Conservation (phyloP, 805 yeast genomes). For the Candida manassasensis region DNA sequence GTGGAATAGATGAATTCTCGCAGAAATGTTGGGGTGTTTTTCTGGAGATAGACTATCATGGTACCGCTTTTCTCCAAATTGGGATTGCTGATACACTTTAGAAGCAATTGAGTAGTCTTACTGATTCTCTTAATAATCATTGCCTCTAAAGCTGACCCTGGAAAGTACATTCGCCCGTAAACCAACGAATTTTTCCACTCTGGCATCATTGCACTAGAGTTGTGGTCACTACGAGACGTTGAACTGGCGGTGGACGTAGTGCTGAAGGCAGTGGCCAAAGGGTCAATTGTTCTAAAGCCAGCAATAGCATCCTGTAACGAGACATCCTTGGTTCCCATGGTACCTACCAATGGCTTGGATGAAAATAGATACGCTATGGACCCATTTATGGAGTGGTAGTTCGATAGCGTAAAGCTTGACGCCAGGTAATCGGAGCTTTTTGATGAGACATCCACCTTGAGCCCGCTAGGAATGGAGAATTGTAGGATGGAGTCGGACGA, state of each 20-base stretch:
- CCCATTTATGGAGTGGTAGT: constrained; percentile 64
- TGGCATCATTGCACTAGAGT: too few species aligned
- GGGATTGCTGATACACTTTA: constrained; percentile 73
- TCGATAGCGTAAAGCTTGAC: constrained; percentile 66
- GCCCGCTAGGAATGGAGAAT: constrained; percentile 67
- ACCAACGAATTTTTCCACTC: constrained; percentile 40
- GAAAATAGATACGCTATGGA: constrained; percentile 79
- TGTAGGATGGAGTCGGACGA: constrained; percentile 67
- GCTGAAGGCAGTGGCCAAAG: constrained; percentile 16
- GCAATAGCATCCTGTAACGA: constrained; percentile 64
- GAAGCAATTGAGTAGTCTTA: constrained; percentile 54
- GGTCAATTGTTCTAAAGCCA: constrained; percentile 60
- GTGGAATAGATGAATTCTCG: constrained; percentile 78
- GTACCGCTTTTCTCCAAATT: constrained; percentile 49
- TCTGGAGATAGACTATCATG: constrained; percentile 67
- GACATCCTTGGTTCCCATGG: constrained; percentile 47
- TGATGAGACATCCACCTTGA: constrained; percentile 62
- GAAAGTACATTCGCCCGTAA: constrained; percentile 86
- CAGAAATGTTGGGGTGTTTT: constrained; percentile 56
- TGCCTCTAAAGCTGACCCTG: constrained; percentile 83
- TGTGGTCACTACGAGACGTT: constrained; percentile 1
- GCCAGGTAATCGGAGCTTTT: constrained; percentile 67
- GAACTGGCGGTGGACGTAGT: not conserved
- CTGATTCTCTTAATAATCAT: constrained; percentile 68
- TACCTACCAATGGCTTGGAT: constrained; percentile 49